Evolutionary conservation across 2,329 filamentous ascomycete genomes (phyloP).

Genomic region (Penicillium italicum): DNA sequence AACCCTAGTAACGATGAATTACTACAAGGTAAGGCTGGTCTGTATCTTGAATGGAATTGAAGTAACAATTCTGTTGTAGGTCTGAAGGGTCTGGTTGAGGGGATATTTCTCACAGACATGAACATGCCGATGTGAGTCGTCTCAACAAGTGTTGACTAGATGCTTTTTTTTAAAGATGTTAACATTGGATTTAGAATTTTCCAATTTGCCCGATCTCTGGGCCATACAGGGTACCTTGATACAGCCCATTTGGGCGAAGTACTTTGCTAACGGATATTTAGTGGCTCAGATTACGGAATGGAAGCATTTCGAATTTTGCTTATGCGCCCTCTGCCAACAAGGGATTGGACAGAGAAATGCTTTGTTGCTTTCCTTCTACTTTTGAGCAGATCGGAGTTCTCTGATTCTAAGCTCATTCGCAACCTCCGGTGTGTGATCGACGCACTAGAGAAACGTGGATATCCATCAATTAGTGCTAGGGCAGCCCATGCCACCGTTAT

Average conservation of each 20-base stretch:
- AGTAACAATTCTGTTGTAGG: constrained; percentile 37
- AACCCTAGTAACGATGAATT: constrained; percentile 40
- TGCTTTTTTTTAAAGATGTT: background rate
- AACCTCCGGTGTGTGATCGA: constrained; percentile 17
- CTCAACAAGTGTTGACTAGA: background rate
- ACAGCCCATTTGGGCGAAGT: no score
- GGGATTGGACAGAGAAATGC: constrained; percentile 64
- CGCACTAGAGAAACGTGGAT: constrained; percentile 45
- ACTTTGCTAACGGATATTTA: background rate
- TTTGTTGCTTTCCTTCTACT: constrained; percentile 55
- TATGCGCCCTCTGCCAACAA: constrained; percentile 52
- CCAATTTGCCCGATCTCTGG: background rate
- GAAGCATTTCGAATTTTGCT: constrained; percentile 60
- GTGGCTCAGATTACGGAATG: constrained; percentile 9
- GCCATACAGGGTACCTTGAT: background rate
- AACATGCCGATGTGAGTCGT: constrained; percentile 2
- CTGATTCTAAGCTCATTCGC: constrained; percentile 47
- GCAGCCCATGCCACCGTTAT: constrained; percentile 53
- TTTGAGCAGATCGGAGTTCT: constrained; percentile 55
- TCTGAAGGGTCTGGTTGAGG: constrained; percentile 53
- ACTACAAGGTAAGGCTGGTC: constrained; percentile 34
- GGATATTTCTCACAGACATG: background rate
- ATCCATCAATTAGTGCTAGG: constrained; percentile 52
- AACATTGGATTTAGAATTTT: background rate
- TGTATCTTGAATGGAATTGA: background rate